Evolutionary conservation across 1,284 basidiomycete species (phyloP), one percentile per base, ranked within the genome.

Genomic region (Earliella scabrosa): DNA sequence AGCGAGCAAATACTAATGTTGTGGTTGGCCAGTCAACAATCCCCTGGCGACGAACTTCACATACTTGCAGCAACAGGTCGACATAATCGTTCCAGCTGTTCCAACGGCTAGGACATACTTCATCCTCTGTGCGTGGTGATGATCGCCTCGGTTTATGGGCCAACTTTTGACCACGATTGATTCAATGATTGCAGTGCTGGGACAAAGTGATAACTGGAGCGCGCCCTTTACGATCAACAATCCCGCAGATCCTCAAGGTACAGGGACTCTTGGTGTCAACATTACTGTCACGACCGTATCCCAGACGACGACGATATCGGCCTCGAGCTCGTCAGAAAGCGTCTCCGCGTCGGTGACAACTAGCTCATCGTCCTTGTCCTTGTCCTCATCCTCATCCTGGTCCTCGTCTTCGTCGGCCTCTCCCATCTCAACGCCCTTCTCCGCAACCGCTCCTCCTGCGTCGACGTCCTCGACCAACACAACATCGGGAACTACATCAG

Each of bases 191-290:
- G 14, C 20, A 53, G 51, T 53, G 35, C 16, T 49, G 4, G 47
- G 38, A 21, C 32, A 43, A n/a, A 53, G 44, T 38, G 45, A 53
- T 29, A 53, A 53, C 36, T 45, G 45, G 36, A 40, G 51, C 29
- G 26, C 36, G 29, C 31, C 47, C 44, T 53, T 53, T 44, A 46
- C 51, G 5, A 47, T 53, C 26, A 14, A 47, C 18, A 53, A 53
- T 27, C 51, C 51, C 5, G 31, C 35, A 5, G 51, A 53, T 34
- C 51, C 45, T n/a, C 35, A 31, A 8, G 45, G 51, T 21, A 53
- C 51, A 16, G 45, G 51, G 18, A 21, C 39, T 3, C 27, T 36
- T 3, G 41, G 41, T 3, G 34, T 40, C 20, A 45, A 26, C 32
- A 45, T 51, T n/a, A 44, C 41, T 6, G 41, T 51, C 11, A 51